Conservation (phyloP, 768 basidiomycete genomes). For the Russula vinacea region DNA sequence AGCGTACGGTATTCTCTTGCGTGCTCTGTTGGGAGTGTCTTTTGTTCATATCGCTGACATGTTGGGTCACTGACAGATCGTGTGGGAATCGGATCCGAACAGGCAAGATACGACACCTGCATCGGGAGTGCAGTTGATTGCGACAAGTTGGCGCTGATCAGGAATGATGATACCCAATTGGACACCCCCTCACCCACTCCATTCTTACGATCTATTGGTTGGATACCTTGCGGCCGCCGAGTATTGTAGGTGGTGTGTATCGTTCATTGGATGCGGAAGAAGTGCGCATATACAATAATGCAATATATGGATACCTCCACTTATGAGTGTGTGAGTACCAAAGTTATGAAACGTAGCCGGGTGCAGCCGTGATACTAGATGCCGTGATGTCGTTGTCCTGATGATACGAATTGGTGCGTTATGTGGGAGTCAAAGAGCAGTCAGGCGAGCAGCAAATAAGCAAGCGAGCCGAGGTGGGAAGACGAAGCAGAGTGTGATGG, state of each 20-base stretch:
- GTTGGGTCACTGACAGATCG: slow-evolving; percentile 33
- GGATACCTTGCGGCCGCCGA: background rate
- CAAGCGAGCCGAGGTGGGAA: too few species aligned
- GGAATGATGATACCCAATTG: slow-evolving; percentile 9
- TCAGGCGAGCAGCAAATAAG: too few species aligned
- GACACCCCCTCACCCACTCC: background rate
- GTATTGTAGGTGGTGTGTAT: background rate
- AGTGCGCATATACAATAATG: background rate
- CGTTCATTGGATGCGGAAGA: background rate
- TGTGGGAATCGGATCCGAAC: slow-evolving; percentile 64
- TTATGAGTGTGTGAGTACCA: slow-evolving; percentile 2
- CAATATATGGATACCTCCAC: background rate
- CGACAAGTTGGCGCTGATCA: slow-evolving; percentile 44
- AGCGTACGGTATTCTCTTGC: slow-evolving; percentile 34
- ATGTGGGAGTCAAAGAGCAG: background rate
- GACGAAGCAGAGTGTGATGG: background rate
- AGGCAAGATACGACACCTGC: slow-evolving; percentile 44
- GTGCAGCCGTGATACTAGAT: background rate
- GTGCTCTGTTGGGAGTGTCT: slow-evolving; percentile 26
- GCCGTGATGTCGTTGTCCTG: background rate
- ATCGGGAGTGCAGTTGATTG: slow-evolving; percentile 37
- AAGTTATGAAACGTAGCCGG: background rate
- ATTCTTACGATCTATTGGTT: background rate
- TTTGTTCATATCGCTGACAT: background rate
- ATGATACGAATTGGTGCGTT: background rate